phyloP scores from a whole-genome alignment of 495 filamentous ascomycete species.

The Aspergillus nidulans region DNA sequence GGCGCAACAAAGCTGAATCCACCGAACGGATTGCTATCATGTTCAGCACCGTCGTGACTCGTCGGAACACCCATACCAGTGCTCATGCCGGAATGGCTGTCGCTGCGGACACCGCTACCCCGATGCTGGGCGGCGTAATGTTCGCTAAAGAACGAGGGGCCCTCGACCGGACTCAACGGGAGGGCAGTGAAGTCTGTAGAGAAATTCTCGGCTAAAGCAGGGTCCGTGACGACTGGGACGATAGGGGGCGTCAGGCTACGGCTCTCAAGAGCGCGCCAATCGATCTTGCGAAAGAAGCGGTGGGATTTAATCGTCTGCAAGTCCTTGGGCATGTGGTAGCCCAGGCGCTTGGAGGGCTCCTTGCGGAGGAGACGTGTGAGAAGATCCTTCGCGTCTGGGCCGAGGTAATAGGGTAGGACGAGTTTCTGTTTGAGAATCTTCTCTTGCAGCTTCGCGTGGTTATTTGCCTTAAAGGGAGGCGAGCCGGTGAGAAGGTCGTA shows the following conservation, averaged over 20 bases:
- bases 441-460: slow-evolving; percentile 86
- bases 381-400: slow-evolving; percentile 87
- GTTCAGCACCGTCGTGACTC: slow-evolving; percentile 15
- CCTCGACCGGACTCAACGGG: slow-evolving; percentile 67
- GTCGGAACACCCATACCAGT: slow-evolving; percentile 8
- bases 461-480: slow-evolving; percentile 84
- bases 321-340: slow-evolving; percentile 83
- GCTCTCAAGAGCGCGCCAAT: slow-evolving; percentile 78
- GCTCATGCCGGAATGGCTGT: background rate
- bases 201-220: slow-evolving; percentile 94
- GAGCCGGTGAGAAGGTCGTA: slow-evolving; percentile 87
- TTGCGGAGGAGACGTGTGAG: slow-evolving; percentile 84
- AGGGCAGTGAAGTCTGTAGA: slow-evolving; percentile 79
- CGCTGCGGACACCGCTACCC: background rate
- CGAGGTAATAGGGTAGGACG: slow-evolving; percentile 77
- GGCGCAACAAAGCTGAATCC: slow-evolving; percentile 96
- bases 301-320: slow-evolving; percentile 82
- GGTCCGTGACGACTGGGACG: slow-evolving; percentile 86
- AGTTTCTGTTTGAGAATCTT: slow-evolving; percentile 92
- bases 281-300: slow-evolving; percentile 92
- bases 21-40: slow-evolving; percentile 73
- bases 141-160: slow-evolving; percentile 26
- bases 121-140: slow-evolving; percentile 23
- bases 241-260: slow-evolving; percentile 84
- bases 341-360: slow-evolving; percentile 83